Conservation (phyloP, 2,329 filamentous ascomycete genomes). For the Tolypocladium ovalisporum region DNA sequence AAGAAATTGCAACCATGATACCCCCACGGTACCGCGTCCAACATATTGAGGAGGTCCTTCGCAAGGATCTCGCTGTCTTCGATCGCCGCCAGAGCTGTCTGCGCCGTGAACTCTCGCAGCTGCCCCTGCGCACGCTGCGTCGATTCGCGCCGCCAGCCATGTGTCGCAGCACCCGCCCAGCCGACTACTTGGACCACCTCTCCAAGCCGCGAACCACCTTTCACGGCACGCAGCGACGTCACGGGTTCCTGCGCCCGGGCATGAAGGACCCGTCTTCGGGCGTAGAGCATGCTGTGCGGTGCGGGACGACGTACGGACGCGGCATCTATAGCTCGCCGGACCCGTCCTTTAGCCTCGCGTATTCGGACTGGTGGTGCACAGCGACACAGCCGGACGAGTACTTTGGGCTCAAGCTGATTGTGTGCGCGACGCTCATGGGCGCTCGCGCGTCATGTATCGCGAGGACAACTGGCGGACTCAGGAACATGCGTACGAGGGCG, state of each 20-base stretch:
- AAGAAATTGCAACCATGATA: constrained; percentile 20
- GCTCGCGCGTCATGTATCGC: constrained; percentile 17
- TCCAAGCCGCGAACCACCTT: constrained; percentile 24
- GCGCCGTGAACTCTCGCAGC: constrained; percentile 9
- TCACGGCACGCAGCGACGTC: constrained; percentile 25
- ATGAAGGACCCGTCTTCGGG: constrained; percentile 5
- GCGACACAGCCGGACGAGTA: constrained; percentile 18
- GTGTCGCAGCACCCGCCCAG: constrained; percentile 5
- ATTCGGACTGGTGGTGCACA: constrained; percentile 17
- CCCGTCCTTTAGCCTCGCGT: constrained; percentile 25
- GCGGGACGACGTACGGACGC: constrained; percentile 25
- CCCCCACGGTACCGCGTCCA: constrained; percentile 21
- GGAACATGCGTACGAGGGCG: neutral
- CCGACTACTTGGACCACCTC: constrained; percentile 25
- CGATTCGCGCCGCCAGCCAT: constrained; percentile 7
- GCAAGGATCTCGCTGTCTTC: constrained; percentile 20
- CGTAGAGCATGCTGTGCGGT: neutral
- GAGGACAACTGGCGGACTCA: constrained; percentile 14
- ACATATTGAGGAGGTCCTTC: constrained; percentile 27
- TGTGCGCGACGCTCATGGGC: constrained; percentile 35
- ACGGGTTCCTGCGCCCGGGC: constrained; percentile 29
- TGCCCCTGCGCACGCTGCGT: constrained; percentile 2
- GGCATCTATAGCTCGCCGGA: constrained; percentile 33
- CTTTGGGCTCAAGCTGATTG: constrained; percentile 28
- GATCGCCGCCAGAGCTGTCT: constrained; percentile 14